phyloP scores from a whole-genome alignment of 2,329 filamentous ascomycete species.

The Orbilia blumenaviensis region DNA sequence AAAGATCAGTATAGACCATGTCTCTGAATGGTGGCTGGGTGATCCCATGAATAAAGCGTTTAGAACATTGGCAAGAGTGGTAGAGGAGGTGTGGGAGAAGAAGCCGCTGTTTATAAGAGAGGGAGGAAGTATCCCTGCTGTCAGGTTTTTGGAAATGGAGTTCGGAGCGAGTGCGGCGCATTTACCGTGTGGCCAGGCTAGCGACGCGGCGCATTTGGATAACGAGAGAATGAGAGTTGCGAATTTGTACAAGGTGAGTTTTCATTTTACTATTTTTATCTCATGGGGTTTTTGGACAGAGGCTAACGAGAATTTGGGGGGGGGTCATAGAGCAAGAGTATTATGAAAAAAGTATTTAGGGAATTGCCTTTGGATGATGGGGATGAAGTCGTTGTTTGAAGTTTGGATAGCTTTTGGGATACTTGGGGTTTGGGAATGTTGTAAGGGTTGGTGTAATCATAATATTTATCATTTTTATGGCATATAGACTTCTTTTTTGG shows the following conservation, averaged over 20 bases:
- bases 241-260: slow-evolving; percentile 76
- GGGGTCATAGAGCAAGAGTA: slow-evolving; percentile 73
- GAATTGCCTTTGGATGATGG: slow-evolving; percentile 65
- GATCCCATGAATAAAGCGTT: slow-evolving; percentile 92
- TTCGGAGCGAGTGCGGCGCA: slow-evolving; percentile 91
- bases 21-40: slow-evolving; percentile 94
- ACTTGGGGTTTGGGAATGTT: too few species aligned
- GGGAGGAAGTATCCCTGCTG: slow-evolving; percentile 92
- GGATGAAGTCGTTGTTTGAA: slow-evolving; percentile 10
- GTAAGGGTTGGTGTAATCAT: too few species aligned
- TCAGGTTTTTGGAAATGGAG: slow-evolving; percentile 92
- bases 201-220: slow-evolving; percentile 90
- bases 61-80: slow-evolving; percentile 82
- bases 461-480: too few species aligned
- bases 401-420: background rate
- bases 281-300: background rate
- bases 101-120: slow-evolving; percentile 93
- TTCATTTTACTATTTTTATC: background rate
- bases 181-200: slow-evolving; percentile 92
- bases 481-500: background rate
- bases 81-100: slow-evolving; percentile 79
- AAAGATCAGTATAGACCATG: slow-evolving; percentile 85
- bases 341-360: slow-evolving; percentile 85
- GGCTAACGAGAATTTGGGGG: too few species aligned
- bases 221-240: slow-evolving; percentile 90